These are phyloP conservation scores for Melastoma malabathricum DNA, from an alignment of 345 rosid genomes.

Conservation along the genomic window DNA sequence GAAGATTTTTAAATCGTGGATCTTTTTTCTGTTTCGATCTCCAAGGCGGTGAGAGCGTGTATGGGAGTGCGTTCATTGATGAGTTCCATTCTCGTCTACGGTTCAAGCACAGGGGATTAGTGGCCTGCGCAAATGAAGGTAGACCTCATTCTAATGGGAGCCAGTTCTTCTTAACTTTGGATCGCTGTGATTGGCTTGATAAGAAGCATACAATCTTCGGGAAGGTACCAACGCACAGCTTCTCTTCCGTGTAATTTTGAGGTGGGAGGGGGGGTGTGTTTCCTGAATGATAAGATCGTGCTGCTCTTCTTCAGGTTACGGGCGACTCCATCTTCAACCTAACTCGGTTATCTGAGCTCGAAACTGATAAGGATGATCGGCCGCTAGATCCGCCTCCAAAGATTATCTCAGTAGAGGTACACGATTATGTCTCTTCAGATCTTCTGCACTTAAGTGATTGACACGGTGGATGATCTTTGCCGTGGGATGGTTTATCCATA, in stretches of 20 bases:
- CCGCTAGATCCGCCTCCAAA: constrained; percentile 73
- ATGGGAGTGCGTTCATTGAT: constrained; percentile 55
- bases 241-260: too few species aligned
- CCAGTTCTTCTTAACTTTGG: constrained; percentile 86
- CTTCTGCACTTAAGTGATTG: not conserved
- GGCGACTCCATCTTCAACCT: constrained; percentile 87
- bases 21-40: too few species aligned
- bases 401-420: constrained; percentile 69
- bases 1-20: too few species aligned
- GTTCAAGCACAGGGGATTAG: constrained; percentile 81
- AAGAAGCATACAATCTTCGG: constrained; percentile 71
- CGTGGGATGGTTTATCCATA: too few species aligned
- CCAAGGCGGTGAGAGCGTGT: constrained; percentile 78
- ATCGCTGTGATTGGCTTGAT: constrained; percentile 90
- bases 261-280: too few species aligned
- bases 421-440: constrained; percentile 3
- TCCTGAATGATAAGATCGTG: not conserved
- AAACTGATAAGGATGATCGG: constrained; percentile 56
- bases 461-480: not conserved
- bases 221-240: constrained; percentile 35
- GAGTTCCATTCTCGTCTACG: constrained; percentile 81
- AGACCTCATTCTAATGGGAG: constrained; percentile 78
- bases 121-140: constrained; percentile 90
- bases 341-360: constrained; percentile 61
- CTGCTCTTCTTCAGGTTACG: constrained; percentile 38